Evolutionary conservation across 805 yeast species (phyloP), one percentile per base, ranked within the genome.

Genomic region (Candida sonorensis): DNA sequence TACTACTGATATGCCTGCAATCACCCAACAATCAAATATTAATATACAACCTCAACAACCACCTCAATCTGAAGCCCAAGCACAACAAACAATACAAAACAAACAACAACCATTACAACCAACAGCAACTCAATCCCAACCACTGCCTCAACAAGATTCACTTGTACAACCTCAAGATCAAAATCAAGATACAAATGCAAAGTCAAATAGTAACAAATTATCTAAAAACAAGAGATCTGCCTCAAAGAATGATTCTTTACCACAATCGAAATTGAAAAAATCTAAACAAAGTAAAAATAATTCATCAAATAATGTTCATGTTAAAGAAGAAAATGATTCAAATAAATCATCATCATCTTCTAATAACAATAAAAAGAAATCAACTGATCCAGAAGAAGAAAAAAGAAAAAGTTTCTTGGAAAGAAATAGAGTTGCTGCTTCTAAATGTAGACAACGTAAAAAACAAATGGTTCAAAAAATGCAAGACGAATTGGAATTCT

Each of bases 391-490:
- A 41, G 72, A 81, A 51, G 94, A 81, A 44, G 77, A 79, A 48
- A 86, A 83, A 50, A 72, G 97, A 16, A 75, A 75, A 50, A 77
- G 70, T 45, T 90, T 90, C 46, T 59, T 92, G 41, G 98, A 92
- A 54, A 69, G 97, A 46, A 92, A 92, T 57, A 68, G 98, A 37
- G 77, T 90, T 10, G 98, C 98, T 0, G 98, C 98, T 0, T 79
- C 94, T n/a, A 88, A 87, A 53, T 92, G 97, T 64, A 75, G 98
- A 41, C 94, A 83, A 59, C 72, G 97, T 20, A 92, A 92, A 67
- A 92, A 92, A 63, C 86, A 84, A 53, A 80, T 81, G 66, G 72
- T 87, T 21, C 77, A 74, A 36, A 81, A 80, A 45, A 80, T 92
- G 74, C 94, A 87, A 53, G 75, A 69, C 29, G 94, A 87, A 52